These are phyloP conservation scores for Aspergillus pseudoviridinutans DNA, from an alignment of 2,329 filamentous ascomycete species.

Conservation along the genomic window DNA sequence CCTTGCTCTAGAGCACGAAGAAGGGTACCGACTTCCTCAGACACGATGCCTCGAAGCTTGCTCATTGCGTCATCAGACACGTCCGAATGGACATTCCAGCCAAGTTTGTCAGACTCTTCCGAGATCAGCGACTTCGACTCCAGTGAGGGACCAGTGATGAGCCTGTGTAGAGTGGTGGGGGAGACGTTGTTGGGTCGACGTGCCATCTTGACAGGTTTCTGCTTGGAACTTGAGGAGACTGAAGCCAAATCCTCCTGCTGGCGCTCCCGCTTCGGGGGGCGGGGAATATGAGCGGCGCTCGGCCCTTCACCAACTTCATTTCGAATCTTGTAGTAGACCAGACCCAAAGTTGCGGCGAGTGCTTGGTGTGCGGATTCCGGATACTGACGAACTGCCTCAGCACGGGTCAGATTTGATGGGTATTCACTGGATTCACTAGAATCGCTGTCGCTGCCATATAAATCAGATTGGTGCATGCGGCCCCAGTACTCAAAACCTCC, in stretches of 20 bases:
- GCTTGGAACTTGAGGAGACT: slow-evolving; percentile 26
- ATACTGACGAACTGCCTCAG: slow-evolving; percentile 33
- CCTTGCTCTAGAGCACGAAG: slow-evolving; percentile 35
- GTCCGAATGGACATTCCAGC: slow-evolving; percentile 35
- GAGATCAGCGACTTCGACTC: slow-evolving; percentile 31
- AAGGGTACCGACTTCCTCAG: slow-evolving; percentile 31
- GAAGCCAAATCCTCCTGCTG: slow-evolving; percentile 33
- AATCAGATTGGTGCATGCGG: slow-evolving; percentile 30
- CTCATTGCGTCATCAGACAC: slow-evolving; percentile 36
- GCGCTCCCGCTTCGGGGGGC: slow-evolving; percentile 37
- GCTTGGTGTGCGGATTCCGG: slow-evolving; percentile 40
- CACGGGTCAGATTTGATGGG: slow-evolving; percentile 31
- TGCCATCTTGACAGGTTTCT: slow-evolving; percentile 33
- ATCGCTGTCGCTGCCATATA: slow-evolving; percentile 33
- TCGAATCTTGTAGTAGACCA: slow-evolving; percentile 41
- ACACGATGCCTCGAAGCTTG: slow-evolving; percentile 35
- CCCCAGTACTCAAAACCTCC: slow-evolving; percentile 38
- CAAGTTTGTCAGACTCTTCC: slow-evolving; percentile 30
- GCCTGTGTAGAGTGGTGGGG: slow-evolving; percentile 26
- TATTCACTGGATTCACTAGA: slow-evolving; percentile 37
- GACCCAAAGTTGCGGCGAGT: slow-evolving; percentile 35
- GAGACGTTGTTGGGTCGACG: slow-evolving; percentile 30
- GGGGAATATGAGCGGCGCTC: slow-evolving; percentile 18
- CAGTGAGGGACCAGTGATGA: slow-evolving; percentile 31
- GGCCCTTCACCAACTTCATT: slow-evolving; percentile 38